Evolutionary conservation across 306 rosid genomes (phyloP), one percentile per base, ranked within the genome.

Genomic region (Luffa acutangula): DNA sequence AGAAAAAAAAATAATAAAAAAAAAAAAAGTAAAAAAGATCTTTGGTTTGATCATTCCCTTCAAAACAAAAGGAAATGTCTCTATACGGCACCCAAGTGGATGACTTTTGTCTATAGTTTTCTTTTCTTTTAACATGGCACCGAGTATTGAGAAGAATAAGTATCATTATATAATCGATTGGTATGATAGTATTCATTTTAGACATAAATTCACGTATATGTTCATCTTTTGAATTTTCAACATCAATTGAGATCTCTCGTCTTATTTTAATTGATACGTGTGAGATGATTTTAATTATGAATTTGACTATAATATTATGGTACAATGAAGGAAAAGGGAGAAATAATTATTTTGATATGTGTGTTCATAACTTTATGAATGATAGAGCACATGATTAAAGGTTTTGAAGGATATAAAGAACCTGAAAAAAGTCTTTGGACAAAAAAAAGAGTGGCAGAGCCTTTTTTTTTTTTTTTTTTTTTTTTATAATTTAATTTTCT

Each of bases 321-420:
- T 2, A 4, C 41, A 43, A 42, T 34, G 41, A 34, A 33, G 9
- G 1, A 69, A 69, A 71, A 71, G 57, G 42, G 9, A n/a, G 8
- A 69, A 43, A n/a, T 41, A 20, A 69, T 20, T 10, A 11, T 46
- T 43, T 67, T 67, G 34, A 11, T 42, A 1, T 13, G 12, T 13
- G 12, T 43, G 10, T 25, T 25, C 34, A 45, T 0, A 46, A 43
- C 56, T 71, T 72, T 72, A 20, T 72, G 77, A 71, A 71, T 71
- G 77, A 70, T 71, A 46, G 42, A 21, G 77, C 77, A 72, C 59
- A 72, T 72, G 59, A 72, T 72, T 21, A 49, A 72, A 72, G 59
- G 43, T 70, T 70, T 21, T 42, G 39, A 25, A 71, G 41, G 77
- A 48, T 72, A 72, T 72, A 72, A 72, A 72, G 77, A 31, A 72